Evolutionary conservation across 2,329 filamentous ascomycete species (phyloP).

Genomic region (Fusarium zealandicum): DNA sequence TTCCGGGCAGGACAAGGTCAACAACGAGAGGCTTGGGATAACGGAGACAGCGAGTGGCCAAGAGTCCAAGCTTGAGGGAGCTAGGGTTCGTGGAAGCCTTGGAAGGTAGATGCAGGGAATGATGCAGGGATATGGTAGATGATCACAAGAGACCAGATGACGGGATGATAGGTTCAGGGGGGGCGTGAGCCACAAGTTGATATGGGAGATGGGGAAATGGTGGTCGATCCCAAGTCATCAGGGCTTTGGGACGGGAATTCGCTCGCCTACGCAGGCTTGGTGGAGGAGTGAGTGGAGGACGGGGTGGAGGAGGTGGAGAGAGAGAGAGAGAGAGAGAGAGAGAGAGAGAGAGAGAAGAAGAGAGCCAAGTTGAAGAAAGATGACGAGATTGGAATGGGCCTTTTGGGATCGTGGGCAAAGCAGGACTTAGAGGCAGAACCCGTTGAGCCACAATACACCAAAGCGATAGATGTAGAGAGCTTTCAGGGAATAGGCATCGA

Average conservation of each 20-base stretch:
- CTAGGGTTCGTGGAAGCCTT: conserved; percentile 37
- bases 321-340: conserved; percentile 11
- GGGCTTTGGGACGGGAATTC: conserved; percentile 35
- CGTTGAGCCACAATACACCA: conserved; percentile 21
- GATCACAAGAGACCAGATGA: conserved; percentile 26
- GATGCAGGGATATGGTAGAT: conserved; percentile 30
- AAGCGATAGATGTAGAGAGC: conserved; percentile 9
- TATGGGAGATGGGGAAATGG: conserved; percentile 35
- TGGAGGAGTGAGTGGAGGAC: conserved; percentile 35
- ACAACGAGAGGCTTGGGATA: conserved; percentile 29
- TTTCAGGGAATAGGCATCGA: not conserved
- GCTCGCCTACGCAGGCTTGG: conserved; percentile 26
- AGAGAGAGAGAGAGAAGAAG: conserved; percentile 17
- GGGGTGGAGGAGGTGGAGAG: conserved; percentile 26
- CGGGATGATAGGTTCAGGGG: conserved; percentile 32
- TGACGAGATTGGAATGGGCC: not conserved
- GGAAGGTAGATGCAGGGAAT: conserved; percentile 24
- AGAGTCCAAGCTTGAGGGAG: conserved; percentile 32
- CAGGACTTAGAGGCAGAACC: conserved; percentile 5
- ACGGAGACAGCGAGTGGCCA: conserved; percentile 33
- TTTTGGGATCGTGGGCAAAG: not conserved
- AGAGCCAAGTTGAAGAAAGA: conserved; percentile 1
- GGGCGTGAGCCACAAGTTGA: conserved; percentile 31
- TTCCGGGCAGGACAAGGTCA: conserved; percentile 21
- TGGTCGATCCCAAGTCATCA: conserved; percentile 34